Evolutionary conservation across 192 early-diverging fungal genomes (phyloP).

Genomic region (Umbelopsis sp.): DNA sequence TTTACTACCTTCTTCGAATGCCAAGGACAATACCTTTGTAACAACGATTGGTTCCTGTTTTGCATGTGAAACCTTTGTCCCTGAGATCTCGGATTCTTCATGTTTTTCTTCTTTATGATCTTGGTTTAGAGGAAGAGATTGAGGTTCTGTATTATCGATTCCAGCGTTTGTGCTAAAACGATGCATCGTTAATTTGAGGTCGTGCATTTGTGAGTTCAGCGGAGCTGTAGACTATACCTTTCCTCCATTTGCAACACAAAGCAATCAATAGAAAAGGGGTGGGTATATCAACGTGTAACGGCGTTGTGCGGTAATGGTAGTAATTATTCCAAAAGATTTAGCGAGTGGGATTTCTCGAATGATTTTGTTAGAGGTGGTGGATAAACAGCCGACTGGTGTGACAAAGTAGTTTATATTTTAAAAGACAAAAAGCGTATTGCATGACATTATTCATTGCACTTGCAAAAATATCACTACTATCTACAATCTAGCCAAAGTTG

Average conservation of each 20-base stretch:
- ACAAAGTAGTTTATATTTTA: neutral
- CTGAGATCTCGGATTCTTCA: neutral
- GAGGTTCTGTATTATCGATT: neutral
- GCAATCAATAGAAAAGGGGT: neutral
- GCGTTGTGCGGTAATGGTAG: neutral
- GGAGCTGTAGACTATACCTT: neutral
- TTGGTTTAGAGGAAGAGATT: neutral
- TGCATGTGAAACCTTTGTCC: neutral
- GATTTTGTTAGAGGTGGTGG: neutral
- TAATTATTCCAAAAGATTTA: neutral
- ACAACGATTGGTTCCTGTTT: neutral
- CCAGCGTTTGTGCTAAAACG: neutral
- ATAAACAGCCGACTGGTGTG: neutral
- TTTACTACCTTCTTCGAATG: too few relatives aligned
- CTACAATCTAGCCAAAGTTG: constrained; percentile 77
- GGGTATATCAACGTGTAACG: neutral
- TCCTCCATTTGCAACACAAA: neutral
- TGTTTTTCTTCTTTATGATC: neutral
- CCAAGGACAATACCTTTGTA: neutral
- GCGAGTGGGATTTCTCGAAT: neutral
- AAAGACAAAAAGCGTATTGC: neutral
- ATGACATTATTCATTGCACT: too few relatives aligned
- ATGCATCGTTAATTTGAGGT: neutral
- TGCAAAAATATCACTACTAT: neutral
- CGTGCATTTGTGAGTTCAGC: neutral